Evolutionary conservation across 1,139 yeast species (phyloP).

Genomic region (Blastobotrys malaysiensis): DNA sequence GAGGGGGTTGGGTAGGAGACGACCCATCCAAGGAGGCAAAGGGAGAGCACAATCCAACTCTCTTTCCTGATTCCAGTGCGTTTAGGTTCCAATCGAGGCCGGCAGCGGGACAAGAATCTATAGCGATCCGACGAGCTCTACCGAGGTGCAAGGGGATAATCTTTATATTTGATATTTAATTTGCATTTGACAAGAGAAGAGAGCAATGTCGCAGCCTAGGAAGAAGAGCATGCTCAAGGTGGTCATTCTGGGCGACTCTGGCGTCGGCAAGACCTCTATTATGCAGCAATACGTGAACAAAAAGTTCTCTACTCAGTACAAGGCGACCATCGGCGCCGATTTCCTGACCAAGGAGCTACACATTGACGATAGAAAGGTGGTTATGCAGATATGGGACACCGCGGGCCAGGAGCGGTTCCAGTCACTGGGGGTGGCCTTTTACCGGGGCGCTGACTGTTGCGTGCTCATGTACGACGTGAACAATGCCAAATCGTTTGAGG

Average conservation of each 20-base stretch:
- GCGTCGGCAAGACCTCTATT: slow-evolving; percentile 94
- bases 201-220: slow-evolving; percentile 33
- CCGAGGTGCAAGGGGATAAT: background rate
- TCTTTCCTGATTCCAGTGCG: background rate
- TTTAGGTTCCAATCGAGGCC: background rate
- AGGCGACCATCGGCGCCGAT: slow-evolving; percentile 98
- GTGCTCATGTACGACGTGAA: slow-evolving; percentile 93
- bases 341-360: slow-evolving; percentile 85
- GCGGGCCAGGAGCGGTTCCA: slow-evolving; percentile 90
- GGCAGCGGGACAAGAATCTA: background rate
- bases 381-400: slow-evolving; percentile 87
- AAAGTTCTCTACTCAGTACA: slow-evolving; percentile 91
- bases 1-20: background rate
- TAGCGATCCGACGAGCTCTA: background rate
- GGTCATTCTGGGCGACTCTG: slow-evolving; percentile 93
- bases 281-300: slow-evolving; percentile 95
- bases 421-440: slow-evolving; percentile 93
- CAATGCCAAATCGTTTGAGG: slow-evolving; percentile 86
- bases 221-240: slow-evolving; percentile 91
- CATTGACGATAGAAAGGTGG: slow-evolving; percentile 74
- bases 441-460: slow-evolving; percentile 98
- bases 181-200: background rate
- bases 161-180: background rate
- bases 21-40: background rate
- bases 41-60: background rate